A percentile compares a stretch with the other conserved stretches of the same genome.
Evolutionary conservation across 305 asterid genomes (phyloP).

Genomic region (Plantago rigida): DNA sequence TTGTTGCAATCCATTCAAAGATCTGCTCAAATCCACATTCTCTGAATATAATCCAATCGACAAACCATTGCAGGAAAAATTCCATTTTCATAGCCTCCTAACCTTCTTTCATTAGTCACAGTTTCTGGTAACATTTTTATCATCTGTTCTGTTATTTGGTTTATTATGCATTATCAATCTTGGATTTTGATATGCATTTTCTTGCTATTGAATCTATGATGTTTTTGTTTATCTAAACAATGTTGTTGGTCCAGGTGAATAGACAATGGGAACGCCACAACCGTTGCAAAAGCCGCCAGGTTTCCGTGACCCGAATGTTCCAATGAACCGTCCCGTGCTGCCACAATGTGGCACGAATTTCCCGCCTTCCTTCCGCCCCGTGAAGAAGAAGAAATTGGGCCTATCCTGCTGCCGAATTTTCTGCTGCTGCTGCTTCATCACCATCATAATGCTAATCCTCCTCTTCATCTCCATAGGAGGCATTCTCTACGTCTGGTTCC

Average conservation of each 20-base stretch:
- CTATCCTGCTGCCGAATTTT: constrained; percentile 32
- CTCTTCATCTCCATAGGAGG: constrained; percentile 23
- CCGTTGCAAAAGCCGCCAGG: constrained; percentile 48
- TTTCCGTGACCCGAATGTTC: constrained; percentile 32
- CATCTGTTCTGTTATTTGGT: no score
- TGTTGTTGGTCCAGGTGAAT: not conserved
- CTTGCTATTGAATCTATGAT: not conserved
- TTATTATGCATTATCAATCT: no score
- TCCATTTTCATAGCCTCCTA: no score
- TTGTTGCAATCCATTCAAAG: no score
- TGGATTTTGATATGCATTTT: not conserved
- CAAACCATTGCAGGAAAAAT: no score
- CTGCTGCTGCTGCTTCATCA: constrained; percentile 37
- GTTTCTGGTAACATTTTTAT: no score
- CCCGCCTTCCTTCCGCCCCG: constrained; percentile 33
- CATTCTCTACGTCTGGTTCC: constrained; percentile 38
- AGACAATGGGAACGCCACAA: constrained; percentile 30
- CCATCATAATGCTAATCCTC: constrained; percentile 19
- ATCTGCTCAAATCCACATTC: no score
- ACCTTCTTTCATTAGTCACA: no score
- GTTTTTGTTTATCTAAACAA: not conserved
- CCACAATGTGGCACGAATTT: constrained; percentile 17
- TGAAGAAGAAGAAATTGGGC: constrained; percentile 14
- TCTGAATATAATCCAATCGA: no score
- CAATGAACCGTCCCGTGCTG: constrained; percentile 23